These are phyloP conservation scores for Arthroderma sp. DNA, from an alignment of 2,329 filamentous ascomycete genomes.

Conservation along the genomic window DNA sequence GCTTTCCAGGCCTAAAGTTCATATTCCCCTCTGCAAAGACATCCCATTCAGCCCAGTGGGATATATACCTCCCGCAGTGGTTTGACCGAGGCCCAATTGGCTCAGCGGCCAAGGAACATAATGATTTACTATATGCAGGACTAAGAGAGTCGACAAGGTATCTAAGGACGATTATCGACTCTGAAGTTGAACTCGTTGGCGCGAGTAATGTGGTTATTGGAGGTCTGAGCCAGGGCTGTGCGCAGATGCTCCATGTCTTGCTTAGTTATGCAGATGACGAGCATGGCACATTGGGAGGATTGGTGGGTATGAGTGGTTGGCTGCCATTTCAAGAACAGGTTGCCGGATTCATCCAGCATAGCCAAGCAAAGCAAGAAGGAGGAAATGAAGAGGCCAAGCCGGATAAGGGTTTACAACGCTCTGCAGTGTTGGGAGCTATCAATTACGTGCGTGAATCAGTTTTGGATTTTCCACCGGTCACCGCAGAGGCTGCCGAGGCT, in stretches of 20 bases:
- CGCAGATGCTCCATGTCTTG: slow-evolving; percentile 14
- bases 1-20: slow-evolving; percentile 27
- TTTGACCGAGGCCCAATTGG: slow-evolving; percentile 26
- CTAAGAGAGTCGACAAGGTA: slow-evolving; percentile 15
- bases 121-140: slow-evolving; percentile 17
- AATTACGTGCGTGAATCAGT: slow-evolving; percentile 11
- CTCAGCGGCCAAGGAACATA: slow-evolving; percentile 14
- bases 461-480: slow-evolving; percentile 10
- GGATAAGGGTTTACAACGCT: neutral
- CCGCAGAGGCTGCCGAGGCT: neutral
- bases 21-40: slow-evolving; percentile 25
- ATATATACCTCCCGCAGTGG: slow-evolving; percentile 26
- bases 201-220: slow-evolving; percentile 17
- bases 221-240: slow-evolving; percentile 19
- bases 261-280: slow-evolving; percentile 13
- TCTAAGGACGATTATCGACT: slow-evolving; percentile 16
- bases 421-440: slow-evolving; percentile 3
- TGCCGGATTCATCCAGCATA: slow-evolving; percentile 15
- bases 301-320: slow-evolving; percentile 36
- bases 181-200: slow-evolving; percentile 16
- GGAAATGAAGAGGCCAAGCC: neutral
- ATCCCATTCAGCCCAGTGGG: slow-evolving; percentile 18
- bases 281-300: slow-evolving; percentile 23
- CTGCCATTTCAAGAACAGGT: slow-evolving; percentile 31
- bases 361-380: neutral